A percentile compares a stretch with the other conserved stretches of the same genome.
These are phyloP conservation scores for Penicillium longicatenatum DNA, from an alignment of 495 filamentous ascomycete genomes.

Conservation along the genomic window DNA sequence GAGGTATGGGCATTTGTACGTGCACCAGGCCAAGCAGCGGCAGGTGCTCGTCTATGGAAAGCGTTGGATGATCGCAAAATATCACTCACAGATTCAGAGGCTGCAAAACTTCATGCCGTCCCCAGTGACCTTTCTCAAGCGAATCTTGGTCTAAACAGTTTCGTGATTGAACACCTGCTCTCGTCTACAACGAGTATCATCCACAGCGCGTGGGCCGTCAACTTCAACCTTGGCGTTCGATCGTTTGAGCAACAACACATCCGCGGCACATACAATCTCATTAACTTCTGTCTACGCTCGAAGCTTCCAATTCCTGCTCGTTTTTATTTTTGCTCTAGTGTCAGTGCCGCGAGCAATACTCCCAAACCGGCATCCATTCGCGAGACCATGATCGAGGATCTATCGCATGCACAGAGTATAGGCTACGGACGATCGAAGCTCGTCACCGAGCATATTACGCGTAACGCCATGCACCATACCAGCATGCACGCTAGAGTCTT, in stretches of 20 bases:
- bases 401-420: conserved; percentile 50
- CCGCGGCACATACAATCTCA: conserved; percentile 57
- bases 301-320: conserved; percentile 30
- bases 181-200: conserved; percentile 51
- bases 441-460: conserved; percentile 59
- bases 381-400: conserved; percentile 50
- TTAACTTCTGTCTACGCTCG: conserved; percentile 54
- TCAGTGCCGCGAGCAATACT: conserved; percentile 46
- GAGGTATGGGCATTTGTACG: conserved; percentile 62
- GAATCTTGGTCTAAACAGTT: conserved; percentile 46
- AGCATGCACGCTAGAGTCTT: conserved; percentile 43
- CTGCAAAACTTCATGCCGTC: conserved; percentile 25
- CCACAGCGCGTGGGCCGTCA: conserved; percentile 73
- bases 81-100: conserved; percentile 15
- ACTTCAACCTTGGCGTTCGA: conserved; percentile 64
- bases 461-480: conserved; percentile 40
- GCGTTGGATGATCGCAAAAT: conserved; percentile 26
- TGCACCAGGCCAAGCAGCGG: conserved; percentile 34
- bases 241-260: conserved; percentile 63
- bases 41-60: conserved; percentile 26
- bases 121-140: conserved; percentile 33
- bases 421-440: conserved; percentile 67
- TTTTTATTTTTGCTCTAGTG: conserved; percentile 65
- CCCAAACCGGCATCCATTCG: conserved; percentile 38
- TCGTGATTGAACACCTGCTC: conserved; percentile 42